phyloP scores from a whole-genome alignment of 179 eudicot genomes.

The Sideroxylon spinosum region DNA sequence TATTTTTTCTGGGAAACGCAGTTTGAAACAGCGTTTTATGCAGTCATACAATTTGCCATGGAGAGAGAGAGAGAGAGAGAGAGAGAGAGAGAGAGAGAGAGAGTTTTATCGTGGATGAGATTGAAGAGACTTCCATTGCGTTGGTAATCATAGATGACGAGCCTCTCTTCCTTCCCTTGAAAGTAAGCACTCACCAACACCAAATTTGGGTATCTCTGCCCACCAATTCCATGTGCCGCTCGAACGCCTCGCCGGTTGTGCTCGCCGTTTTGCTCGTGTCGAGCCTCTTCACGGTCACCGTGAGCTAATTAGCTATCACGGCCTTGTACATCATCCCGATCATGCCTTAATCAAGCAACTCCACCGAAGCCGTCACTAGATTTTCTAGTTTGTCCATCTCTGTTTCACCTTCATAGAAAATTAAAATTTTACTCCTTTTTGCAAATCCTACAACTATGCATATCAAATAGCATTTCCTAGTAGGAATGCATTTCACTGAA shows the following conservation, averaged over 20 bases:
- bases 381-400: conserved; percentile 54
- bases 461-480: no score
- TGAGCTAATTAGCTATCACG: conserved; percentile 51
- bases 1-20: no score
- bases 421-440: no score
- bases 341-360: conserved; percentile 81
- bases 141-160: conserved; percentile 71
- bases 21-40: no score
- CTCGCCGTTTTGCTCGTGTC: conserved; percentile 62
- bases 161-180: conserved; percentile 73
- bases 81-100: neutral
- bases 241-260: conserved; percentile 48
- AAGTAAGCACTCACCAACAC: conserved; percentile 76
- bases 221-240: conserved; percentile 61
- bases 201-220: conserved; percentile 82
- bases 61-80: neutral
- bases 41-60: no score
- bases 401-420: no score
- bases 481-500: no score
- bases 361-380: conserved; percentile 90
- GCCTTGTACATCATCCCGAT: conserved; percentile 89
- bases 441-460: no score
- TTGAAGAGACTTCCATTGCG: conserved; percentile 88
- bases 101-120: conserved; percentile 66
- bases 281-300: conserved; percentile 73